Conservation (phyloP, 1,284 basidiomycete species). For the Polyporus tsugae region DNA sequence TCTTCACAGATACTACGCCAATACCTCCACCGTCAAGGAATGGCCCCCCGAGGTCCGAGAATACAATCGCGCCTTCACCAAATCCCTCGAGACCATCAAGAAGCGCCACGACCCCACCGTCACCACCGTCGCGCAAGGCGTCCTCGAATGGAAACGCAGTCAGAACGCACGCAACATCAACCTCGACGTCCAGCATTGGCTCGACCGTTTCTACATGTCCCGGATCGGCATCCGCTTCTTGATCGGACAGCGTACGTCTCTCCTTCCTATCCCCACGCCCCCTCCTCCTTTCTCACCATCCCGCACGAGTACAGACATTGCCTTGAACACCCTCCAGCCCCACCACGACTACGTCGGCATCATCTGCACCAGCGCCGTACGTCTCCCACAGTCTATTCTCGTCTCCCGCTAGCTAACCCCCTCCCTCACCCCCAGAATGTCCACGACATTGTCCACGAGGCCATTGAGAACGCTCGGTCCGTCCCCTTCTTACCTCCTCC, state of each 20-base stretch:
- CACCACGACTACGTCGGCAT: slow-evolving; percentile 97
- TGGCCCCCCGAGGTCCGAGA: slow-evolving; percentile 96
- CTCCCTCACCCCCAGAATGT: slow-evolving; percentile 67
- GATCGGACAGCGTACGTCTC: slow-evolving; percentile 85
- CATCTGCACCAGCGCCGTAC: slow-evolving; percentile 92
- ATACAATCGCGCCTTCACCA: slow-evolving; percentile 94
- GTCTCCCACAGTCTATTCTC: slow-evolving; percentile 39
- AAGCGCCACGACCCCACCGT: slow-evolving; percentile 97
- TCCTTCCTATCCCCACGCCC: slow-evolving; percentile 15
- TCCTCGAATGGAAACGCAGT: slow-evolving; percentile 80
- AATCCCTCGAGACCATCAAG: slow-evolving; percentile 90
- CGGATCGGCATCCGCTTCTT: slow-evolving; percentile 97
- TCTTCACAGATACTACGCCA: slow-evolving; percentile 83
- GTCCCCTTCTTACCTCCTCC: slow-evolving; percentile 17
- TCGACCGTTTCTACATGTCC: slow-evolving; percentile 97
- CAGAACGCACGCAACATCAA: slow-evolving; percentile 74
- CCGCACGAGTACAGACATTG: slow-evolving; percentile 71
- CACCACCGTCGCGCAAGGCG: slow-evolving; percentile 94
- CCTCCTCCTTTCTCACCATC: neutral
- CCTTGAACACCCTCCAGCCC: slow-evolving; percentile 88
- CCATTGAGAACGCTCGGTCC: slow-evolving; percentile 95
- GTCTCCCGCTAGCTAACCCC: slow-evolving; percentile 9
- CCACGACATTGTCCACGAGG: slow-evolving; percentile 96
- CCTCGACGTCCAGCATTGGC: slow-evolving; percentile 92
- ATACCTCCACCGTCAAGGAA: slow-evolving; percentile 63